Evolutionary conservation across 1,284 basidiomycete genomes (phyloP), one percentile per base, ranked within the genome.

Genomic region (Wallemia mellicola): DNA sequence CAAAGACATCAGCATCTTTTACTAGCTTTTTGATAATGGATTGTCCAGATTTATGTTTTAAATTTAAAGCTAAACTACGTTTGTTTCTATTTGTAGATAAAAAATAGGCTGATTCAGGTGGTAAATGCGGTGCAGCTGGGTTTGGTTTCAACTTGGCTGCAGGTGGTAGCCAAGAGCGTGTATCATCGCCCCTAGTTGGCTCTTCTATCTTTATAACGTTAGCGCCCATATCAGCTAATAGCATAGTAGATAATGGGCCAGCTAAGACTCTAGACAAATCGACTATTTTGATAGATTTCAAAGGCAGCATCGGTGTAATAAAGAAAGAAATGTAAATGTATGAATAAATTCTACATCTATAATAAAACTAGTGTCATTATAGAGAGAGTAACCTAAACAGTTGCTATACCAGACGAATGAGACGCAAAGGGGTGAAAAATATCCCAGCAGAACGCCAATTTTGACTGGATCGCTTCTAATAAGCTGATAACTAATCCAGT

Each of bases 91-190:
- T 96, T 1, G 79, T 80, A 1, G 81, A 77, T 17, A 96, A 76
- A 67, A 94, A 96, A 70, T 96, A 96, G 0, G 91, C 86, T 1
- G 85, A 86, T 69, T 95, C 89, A 9, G 86, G 78, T 2, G 88
- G 87, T 0, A 88, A 74, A 66, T 87, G 79, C 5, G 75, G 68
- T 0, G 80, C 70, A 61, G 75, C 76, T 25, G 68, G 63, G 27
- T 68, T 63, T 1, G 78, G 77, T 30, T 75, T 66, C 22, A 78
- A 65, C 24, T 82, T 79, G 1, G 86, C 84, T 5, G 78, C 76
- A 1, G 86, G 86, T 1, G 86, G 86, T 58, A 73, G 71, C 86
- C 83, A 91, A 56, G 80, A 76, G 64, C 83, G 83, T 85, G 91
- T 95, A 71, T 95, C 91, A 67, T 96, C 91, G 28, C 91, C 89